Evolutionary conservation across 495 filamentous ascomycete genomes (phyloP).

Genomic region (Penicillium crystallinum): DNA sequence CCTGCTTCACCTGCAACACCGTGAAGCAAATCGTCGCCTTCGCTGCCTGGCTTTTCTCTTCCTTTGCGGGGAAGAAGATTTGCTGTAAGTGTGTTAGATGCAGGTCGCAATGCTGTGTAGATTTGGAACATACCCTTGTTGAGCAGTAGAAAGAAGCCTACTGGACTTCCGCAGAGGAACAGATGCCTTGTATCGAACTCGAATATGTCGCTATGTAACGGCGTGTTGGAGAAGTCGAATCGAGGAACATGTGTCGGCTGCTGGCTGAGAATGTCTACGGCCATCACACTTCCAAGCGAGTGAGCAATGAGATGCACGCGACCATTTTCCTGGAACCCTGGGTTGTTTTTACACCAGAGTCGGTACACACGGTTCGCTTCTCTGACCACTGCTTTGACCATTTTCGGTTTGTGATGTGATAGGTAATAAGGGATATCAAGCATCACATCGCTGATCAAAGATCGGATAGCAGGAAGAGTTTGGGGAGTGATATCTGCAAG

Average conservation of each 20-base stretch:
- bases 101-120: neutral
- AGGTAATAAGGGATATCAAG: constrained; percentile 96
- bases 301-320: constrained; percentile 91
- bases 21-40: constrained; percentile 56
- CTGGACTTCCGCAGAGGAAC: constrained; percentile 89
- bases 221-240: constrained; percentile 47
- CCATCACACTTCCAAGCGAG: constrained; percentile 90
- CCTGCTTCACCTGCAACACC: constrained; percentile 71
- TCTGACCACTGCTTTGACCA: constrained; percentile 81
- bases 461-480: constrained; percentile 83
- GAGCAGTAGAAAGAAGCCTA: constrained; percentile 86
- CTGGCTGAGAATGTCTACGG: constrained; percentile 79
- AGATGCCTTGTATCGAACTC: constrained; percentile 87
- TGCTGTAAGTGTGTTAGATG: constrained; percentile 34
- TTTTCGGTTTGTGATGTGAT: constrained; percentile 89
- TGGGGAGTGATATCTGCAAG: constrained; percentile 87
- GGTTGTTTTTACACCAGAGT: constrained; percentile 90
- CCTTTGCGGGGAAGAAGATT: constrained; percentile 73
- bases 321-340: constrained; percentile 71
- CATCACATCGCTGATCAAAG: constrained; percentile 94
- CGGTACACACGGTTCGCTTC: constrained; percentile 93
- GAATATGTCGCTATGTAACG: constrained; percentile 59
- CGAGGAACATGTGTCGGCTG: constrained; percentile 69
- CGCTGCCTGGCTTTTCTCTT: constrained; percentile 66
- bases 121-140: constrained; percentile 54